phyloP scores from a whole-genome alignment of 257 asterid genomes.

The Haberlea rhodopensis region DNA sequence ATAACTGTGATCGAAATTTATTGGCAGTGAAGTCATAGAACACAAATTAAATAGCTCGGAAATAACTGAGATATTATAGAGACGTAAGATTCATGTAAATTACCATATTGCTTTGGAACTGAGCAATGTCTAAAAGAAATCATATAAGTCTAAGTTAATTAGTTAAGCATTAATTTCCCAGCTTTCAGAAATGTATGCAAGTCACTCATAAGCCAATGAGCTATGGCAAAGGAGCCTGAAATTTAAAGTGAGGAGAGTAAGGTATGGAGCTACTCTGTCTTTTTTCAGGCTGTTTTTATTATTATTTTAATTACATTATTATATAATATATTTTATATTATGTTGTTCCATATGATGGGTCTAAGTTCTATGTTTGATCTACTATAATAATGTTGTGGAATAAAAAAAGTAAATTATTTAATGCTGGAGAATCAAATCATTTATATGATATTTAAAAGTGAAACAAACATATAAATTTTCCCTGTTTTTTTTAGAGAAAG shows the following conservation, averaged over 20 bases:
- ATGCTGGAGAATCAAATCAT: conserved; percentile 29
- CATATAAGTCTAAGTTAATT: no score
- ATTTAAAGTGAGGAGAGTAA: conserved; percentile 39
- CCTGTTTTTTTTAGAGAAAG: conserved; percentile 16
- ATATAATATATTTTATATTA: no score
- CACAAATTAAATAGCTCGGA: neutral
- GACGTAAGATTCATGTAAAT: neutral
- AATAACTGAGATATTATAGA: neutral
- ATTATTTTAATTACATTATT: no score
- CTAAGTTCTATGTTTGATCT: conserved; percentile 50
- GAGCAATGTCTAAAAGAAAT: no score
- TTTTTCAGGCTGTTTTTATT: conserved; percentile 32
- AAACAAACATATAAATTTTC: neutral
- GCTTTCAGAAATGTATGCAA: conserved; percentile 32
- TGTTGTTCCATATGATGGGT: conserved; percentile 32
- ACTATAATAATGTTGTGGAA: conserved; percentile 39
- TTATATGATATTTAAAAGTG: conserved; percentile 1
- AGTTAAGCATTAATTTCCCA: no score
- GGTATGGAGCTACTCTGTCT: conserved; percentile 57
- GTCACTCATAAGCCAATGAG: conserved; percentile 27
- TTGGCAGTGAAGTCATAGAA: neutral
- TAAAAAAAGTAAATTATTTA: conserved; percentile 28
- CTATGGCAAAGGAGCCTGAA: conserved; percentile 41
- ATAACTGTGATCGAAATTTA: no score
- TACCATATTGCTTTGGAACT: no score